These are phyloP conservation scores for Leishmania braziliensis DNA, from an alignment of 208 protist species.

Conservation along the genomic window DNA sequence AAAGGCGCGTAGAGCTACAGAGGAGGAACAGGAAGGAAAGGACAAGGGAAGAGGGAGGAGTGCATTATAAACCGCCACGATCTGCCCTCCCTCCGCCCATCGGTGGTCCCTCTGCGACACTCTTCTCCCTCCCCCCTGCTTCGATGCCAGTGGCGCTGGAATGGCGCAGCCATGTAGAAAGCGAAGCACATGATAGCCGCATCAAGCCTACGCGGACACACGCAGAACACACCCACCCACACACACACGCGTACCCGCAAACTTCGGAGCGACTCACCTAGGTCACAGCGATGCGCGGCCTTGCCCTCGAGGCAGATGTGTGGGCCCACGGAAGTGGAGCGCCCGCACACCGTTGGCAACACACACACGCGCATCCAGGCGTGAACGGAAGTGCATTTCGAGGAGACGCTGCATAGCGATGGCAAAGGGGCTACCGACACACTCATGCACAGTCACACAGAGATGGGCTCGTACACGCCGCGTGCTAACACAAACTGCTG, in stretches of 20 bases:
- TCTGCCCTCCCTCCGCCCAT: too few relatives aligned
- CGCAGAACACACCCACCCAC: not conserved
- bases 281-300: not conserved
- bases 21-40: not conserved
- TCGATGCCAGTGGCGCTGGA: too few relatives aligned
- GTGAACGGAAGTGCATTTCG: too few relatives aligned
- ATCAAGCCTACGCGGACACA: not conserved
- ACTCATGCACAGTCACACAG: not conserved
- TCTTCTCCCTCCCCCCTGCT: too few relatives aligned
- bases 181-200: not conserved
- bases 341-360: not conserved
- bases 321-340: not conserved
- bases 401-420: too few relatives aligned
- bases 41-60: not conserved
- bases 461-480: not conserved
- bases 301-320: not conserved
- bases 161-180: too few relatives aligned
- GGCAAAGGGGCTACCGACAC: not conserved
- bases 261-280: not conserved
- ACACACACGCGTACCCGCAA: not conserved
- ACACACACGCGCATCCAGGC: not conserved
- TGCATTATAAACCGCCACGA: not conserved
- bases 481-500: not conserved
- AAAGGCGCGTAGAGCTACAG: constrained; percentile 12
- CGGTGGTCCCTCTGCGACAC: too few relatives aligned